Conservation (phyloP, 2,329 filamentous ascomycete genomes). For the Pyricularia pennisetigena region DNA sequence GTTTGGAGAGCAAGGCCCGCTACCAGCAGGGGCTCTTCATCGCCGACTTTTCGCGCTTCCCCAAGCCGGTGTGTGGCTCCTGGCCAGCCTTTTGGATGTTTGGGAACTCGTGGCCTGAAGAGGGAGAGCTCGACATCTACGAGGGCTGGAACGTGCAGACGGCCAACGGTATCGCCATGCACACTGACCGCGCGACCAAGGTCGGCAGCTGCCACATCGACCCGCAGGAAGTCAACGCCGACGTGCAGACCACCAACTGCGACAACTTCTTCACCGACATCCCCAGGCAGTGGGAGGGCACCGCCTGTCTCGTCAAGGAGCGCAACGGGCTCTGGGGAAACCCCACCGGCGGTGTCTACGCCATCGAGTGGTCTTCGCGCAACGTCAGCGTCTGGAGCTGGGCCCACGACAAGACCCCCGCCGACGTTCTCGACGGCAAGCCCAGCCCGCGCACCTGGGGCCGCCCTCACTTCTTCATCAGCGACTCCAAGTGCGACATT, state of each 20-base stretch:
- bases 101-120: slow-evolving; percentile 45
- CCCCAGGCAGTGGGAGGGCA: slow-evolving; percentile 21
- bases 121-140: slow-evolving; percentile 59
- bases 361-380: slow-evolving; percentile 30
- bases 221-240: slow-evolving; percentile 16
- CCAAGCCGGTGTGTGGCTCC: slow-evolving; percentile 52
- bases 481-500: slow-evolving; percentile 50
- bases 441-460: slow-evolving; percentile 60
- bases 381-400: slow-evolving; percentile 32
- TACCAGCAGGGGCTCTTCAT: slow-evolving; percentile 62
- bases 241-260: slow-evolving; percentile 26
- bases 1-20: slow-evolving; percentile 50
- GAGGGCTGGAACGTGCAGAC: slow-evolving; percentile 51
- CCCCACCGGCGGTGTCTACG: slow-evolving; percentile 16
- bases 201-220: slow-evolving; percentile 26
- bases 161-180: slow-evolving; percentile 47
- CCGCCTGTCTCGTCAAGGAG: slow-evolving; percentile 32
- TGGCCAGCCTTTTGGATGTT: slow-evolving; percentile 61
- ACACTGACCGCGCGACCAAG: slow-evolving; percentile 29
- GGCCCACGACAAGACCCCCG: slow-evolving; percentile 19
- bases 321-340: slow-evolving; percentile 25
- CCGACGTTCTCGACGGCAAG: slow-evolving; percentile 22
- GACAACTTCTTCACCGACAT: slow-evolving; percentile 29
- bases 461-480: slow-evolving; percentile 50
- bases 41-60: slow-evolving; percentile 60